Evolutionary conservation across 495 filamentous ascomycete genomes (phyloP), one percentile per base, ranked within the genome.

Genomic region (Xylaria sp.): DNA sequence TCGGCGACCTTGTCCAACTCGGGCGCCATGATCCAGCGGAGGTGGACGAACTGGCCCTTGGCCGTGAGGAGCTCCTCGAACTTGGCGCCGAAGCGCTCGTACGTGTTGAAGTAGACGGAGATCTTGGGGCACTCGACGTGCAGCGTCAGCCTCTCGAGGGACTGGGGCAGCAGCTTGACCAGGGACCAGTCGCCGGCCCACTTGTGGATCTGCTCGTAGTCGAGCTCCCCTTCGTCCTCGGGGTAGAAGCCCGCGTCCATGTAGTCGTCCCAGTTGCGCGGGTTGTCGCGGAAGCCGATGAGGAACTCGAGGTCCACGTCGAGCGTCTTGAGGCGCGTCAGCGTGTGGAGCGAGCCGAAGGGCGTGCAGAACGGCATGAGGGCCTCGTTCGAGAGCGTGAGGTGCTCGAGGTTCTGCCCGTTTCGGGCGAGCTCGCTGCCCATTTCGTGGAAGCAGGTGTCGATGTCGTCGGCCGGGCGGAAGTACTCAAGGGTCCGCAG

Each of bases 281-380:
- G 68, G 5, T 15, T 31, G 0, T 12, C 6, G n/a, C 1, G 43
- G 46, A 53, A 70, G 5, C 68, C 68, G 21, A 44, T 63, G 33
- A 70, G 68, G 8, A 70, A 8, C 21, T 70, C 68, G 35, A 70
- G 68, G 15, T 33, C 21, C 7, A 70, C 31, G 24, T 63, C 59
- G 21, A 70, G 58, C 0, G 44, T 55, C 35, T 53, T 53, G 58
- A 70, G 68, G 6, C 35, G 29, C 15, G 0, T 4, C 0, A 62
- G 5, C 1, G 0, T 11, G 0, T 37, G 15, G 0, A 70, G n/a
- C 0, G 46, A 53, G 1, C 35, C 44, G 17, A 70, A 9, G 1
- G 17, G 0, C 0, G 17, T 5, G 1, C 0, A 7, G 14, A 70
- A 70, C 0, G 68, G 21, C 29, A 48, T 14, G 3, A 26, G 12